Base-by-base conservation (phyloP, 192 early-diverging fungal species). In the Gigaspora rosea region DNA sequence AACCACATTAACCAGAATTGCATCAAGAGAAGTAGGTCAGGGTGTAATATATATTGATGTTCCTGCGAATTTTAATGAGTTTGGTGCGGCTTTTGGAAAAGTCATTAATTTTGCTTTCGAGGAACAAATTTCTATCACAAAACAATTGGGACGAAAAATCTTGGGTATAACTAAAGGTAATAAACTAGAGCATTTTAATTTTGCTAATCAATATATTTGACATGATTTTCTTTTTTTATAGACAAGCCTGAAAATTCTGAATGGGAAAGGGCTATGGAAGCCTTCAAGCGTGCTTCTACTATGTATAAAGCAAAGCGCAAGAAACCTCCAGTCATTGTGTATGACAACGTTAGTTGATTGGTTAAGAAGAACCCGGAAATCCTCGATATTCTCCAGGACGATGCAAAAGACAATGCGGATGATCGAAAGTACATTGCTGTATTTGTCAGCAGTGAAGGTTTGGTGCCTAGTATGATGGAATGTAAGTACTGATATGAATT, bases 361-460 rank as follows among this genome's bases (percentile, higher is more conserved):
- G n/a, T n/a, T n/a, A n/a, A n/a, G n/a, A 5, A 47, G 6, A 35
- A 68, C 5, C 36, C 36, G 10, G 6, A 48, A 68, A 27, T 68
- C 10, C 58, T 75, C 18, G 59, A 61, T 35, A 35, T 63, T 33
- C 73, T 75, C 33, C 73, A 75, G 27, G 73, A 75, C n/a, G 36
- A 75, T 59, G 73, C 73, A 0, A 75, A 75, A 32, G 47, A 49
- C 2, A 20, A 57, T 61, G 73, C 73, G 20, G 58, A 75, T 64
- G 56, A 11, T 32, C 10, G 36, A 47, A 64, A 27, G 27, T 75
- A 75, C 63, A 58, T 75, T 36, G 57, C 49, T 5, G 59, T 75
- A 6, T 75, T 76, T 64, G 75, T 76, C 49, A 66, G 59, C 46
- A 76, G 75, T 63, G 75, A 76, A 61, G 73, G 73, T 48, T 63